phyloP scores from a whole-genome alignment of 2,329 filamentous ascomycete species.

The Pseudogymnoascus sp. region DNA sequence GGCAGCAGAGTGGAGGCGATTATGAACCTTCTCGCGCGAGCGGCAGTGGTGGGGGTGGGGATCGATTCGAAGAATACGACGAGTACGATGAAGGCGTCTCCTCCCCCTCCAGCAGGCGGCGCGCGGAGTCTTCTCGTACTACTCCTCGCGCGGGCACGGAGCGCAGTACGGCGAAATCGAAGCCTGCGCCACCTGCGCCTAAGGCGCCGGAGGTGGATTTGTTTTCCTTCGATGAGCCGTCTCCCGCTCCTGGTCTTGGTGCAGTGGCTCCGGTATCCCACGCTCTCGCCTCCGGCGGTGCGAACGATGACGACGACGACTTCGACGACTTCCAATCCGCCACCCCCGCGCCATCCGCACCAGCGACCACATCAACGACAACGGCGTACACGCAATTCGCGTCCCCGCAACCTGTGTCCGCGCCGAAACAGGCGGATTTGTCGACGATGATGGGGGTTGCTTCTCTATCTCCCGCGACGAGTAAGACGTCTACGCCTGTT shows the following conservation, averaged over 20 bases:
- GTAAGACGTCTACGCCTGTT: constrained; percentile 44
- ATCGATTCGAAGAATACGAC: constrained; percentile 93
- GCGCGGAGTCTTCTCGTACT: constrained; percentile 31
- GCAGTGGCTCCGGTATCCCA: constrained; percentile 33
- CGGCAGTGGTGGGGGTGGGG: constrained; percentile 37
- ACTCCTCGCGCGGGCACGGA: constrained; percentile 37
- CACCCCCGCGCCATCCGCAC: constrained; percentile 33
- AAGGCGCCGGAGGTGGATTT: constrained; percentile 87
- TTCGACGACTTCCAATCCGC: constrained; percentile 77
- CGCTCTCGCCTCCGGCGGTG: constrained; percentile 29
- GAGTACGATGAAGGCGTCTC: constrained; percentile 76
- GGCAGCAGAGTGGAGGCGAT: constrained; percentile 56
- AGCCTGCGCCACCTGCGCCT: constrained; percentile 57
- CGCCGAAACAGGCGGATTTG: constrained; percentile 68
- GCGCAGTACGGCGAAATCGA: constrained; percentile 27
- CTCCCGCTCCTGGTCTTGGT: constrained; percentile 37
- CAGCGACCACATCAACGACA: constrained; percentile 40
- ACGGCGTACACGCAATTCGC: constrained; percentile 62
- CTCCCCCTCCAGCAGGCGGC: constrained; percentile 33
- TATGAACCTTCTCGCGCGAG: constrained; percentile 18
- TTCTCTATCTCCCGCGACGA: constrained; percentile 67
- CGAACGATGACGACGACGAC: constrained; percentile 75
- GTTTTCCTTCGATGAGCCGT: constrained; percentile 81
- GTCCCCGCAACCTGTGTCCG: constrained; percentile 77
- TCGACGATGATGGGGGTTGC: constrained; percentile 72